Evolutionary conservation across 1,284 basidiomycete genomes (phyloP).

Genomic region (Amylostereum chailletii): DNA sequence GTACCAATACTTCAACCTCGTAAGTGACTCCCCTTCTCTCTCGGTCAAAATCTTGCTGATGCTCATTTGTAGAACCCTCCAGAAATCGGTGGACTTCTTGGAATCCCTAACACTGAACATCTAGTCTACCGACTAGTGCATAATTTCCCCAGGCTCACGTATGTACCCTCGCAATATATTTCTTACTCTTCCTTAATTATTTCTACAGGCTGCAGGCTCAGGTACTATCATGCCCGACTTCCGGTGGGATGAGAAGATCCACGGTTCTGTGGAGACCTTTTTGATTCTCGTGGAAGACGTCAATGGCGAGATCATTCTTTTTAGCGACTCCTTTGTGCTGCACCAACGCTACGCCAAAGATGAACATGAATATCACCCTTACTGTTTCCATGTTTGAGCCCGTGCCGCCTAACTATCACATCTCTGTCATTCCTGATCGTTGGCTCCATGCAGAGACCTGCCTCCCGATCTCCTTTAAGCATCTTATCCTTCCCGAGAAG

Average conservation of each 20-base stretch:
- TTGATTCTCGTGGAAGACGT: constrained; percentile 94
- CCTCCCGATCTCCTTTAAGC: constrained; percentile 91
- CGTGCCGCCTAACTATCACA: constrained; percentile 96
- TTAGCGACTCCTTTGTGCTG: constrained; percentile 89
- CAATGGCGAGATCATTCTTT: constrained; percentile 92
- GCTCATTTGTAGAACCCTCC: constrained; percentile 45
- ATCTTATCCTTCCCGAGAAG: constrained; percentile 94
- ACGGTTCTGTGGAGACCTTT: constrained; percentile 84
- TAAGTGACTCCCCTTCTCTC: constrained; percentile 20
- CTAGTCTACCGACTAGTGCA: constrained; percentile 94
- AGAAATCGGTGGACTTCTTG: constrained; percentile 91
- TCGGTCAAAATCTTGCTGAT: constrained; percentile 3
- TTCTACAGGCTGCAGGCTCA: constrained; percentile 73
- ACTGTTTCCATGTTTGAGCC: constrained; percentile 97
- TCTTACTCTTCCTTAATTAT: constrained; percentile 12
- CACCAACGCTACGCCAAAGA: constrained; percentile 88
- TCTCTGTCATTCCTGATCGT: constrained; percentile 89
- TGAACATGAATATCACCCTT: constrained; percentile 89
- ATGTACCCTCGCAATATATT: constrained; percentile 22
- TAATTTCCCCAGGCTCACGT: constrained; percentile 93
- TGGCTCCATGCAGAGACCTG: constrained; percentile 96
- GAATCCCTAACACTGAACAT: constrained; percentile 86
- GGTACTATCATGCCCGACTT: constrained; percentile 93
- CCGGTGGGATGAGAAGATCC: constrained; percentile 94
- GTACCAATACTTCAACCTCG: constrained; percentile 92